Evolutionary conservation across 129 eudicot genomes (phyloP), one percentile per base, ranked within the genome.

Genomic region (Solidago caesia): DNA sequence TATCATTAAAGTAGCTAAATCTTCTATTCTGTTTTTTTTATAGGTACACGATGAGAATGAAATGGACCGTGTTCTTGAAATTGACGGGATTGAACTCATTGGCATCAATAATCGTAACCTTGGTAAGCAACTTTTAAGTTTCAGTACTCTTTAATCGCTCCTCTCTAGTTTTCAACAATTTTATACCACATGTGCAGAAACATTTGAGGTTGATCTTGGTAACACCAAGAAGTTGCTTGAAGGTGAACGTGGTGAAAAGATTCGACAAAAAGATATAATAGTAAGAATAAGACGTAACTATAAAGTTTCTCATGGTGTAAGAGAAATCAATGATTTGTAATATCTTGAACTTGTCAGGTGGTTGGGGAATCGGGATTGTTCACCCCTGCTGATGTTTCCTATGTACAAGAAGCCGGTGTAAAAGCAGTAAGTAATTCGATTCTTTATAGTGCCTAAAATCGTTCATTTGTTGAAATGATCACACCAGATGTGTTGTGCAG

Each of bases 321-420:
- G 8, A 63, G 10, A 13, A 27, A 5, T 62, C 5, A 2, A 27
- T 56, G 14, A 27, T 15, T 63, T 70, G 8, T 60, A 27, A 71
- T 69, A 8, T 58, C 67, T 53, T 59, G 52, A 81, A 83, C 66
- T 76, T 46, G 62, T 58, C 65, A 94, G 98, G 93, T 94, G 80
- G 96, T 94, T 58, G 97, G 98, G n/a, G 96, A 90, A 79, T 94
- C 98, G n/a, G 98, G 93, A 72, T 84, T 94, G 29, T 91, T 90
- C 79, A 94, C 97, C 77, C 98, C 98, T 29, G 91, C 75, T 79
- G 98, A 94, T 70, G 85, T 94, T 68, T 89, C 89, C n/a, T 94
- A 79, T 79, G 98, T 94, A 46, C 98, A 90, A 80, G 93, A 87
- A 80, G 96, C 97, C 29, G 98, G 98, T 61, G 97, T 90, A 8